Evolutionary conservation across 2,329 filamentous ascomycete genomes (phyloP).

Genomic region (Pseudogymnoascus sp.): DNA sequence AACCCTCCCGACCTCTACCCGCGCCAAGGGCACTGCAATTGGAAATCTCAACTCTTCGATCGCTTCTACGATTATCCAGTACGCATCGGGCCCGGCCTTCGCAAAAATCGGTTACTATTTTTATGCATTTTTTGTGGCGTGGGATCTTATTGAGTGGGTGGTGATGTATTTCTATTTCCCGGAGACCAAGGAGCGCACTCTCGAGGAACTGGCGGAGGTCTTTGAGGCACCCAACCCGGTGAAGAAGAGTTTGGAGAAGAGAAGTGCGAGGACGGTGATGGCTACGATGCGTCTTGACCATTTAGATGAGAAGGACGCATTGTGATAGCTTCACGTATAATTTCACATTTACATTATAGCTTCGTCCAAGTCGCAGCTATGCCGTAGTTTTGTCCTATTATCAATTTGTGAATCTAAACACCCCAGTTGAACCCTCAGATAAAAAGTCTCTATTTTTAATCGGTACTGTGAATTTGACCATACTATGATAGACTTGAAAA

Average conservation of each 20-base stretch:
- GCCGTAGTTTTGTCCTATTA: slow-evolving; percentile 16
- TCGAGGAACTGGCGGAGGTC: slow-evolving; percentile 49
- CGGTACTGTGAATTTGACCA: background rate
- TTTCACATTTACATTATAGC: slow-evolving; percentile 16
- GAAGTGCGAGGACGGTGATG: slow-evolving; percentile 39
- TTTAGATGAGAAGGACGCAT: slow-evolving; percentile 25
- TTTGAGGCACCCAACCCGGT: slow-evolving; percentile 46
- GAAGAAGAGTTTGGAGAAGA: slow-evolving; percentile 30
- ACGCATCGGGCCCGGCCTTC: slow-evolving; percentile 34
- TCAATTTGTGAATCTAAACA: background rate
- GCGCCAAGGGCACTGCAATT: slow-evolving; percentile 38
- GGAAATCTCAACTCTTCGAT: slow-evolving; percentile 38
- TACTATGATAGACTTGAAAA: background rate
- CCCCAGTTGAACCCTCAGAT: background rate
- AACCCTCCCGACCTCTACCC: slow-evolving; percentile 39
- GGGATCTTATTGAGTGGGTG: slow-evolving; percentile 29
- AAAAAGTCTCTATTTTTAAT: background rate
- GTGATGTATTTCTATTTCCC: slow-evolving; percentile 49
- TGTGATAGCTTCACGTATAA: background rate
- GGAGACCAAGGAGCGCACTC: slow-evolving; percentile 49
- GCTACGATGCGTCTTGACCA: slow-evolving; percentile 34
- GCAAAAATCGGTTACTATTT: slow-evolving; percentile 34
- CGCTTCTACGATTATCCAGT: slow-evolving; percentile 33
- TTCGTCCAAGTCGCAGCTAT: slow-evolving; percentile 20
- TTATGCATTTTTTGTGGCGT: slow-evolving; percentile 29